Evolutionary conservation across 176 grass and related monocot species (phyloP).

Genomic region (Raddia guianensis): DNA sequence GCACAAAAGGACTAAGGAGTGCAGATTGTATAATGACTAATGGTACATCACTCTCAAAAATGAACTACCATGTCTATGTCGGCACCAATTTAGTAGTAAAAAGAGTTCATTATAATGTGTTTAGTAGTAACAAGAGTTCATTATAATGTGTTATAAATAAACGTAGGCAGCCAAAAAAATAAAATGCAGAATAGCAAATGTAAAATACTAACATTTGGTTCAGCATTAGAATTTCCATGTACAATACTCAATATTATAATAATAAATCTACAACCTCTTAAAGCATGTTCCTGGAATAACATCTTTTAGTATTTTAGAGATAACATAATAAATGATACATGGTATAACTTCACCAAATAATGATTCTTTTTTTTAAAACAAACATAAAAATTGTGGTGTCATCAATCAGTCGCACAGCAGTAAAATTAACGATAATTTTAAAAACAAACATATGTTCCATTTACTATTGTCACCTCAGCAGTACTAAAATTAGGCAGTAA

Average conservation of each 20-base stretch:
- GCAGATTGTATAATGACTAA: not conserved
- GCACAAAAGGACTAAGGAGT: not conserved
- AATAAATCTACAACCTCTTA: not conserved
- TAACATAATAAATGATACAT: not conserved
- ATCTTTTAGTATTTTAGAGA: conserved; percentile 5
- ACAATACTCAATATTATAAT: not conserved
- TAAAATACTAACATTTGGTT: conserved; percentile 12
- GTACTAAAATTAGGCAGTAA: conserved; percentile 53
- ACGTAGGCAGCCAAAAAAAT: not conserved
- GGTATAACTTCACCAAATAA: conserved; percentile 31
- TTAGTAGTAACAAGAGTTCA: not conserved
- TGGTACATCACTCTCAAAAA: not conserved
- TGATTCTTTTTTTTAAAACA: not conserved
- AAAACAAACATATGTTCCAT: conserved; percentile 25
- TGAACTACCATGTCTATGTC: not conserved
- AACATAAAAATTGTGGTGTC: conserved; percentile 10
- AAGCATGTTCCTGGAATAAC: not conserved
- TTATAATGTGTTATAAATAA: conserved; percentile 14
- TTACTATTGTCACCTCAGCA: conserved; percentile 61
- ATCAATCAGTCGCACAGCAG: conserved; percentile 1
- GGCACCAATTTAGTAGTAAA: not conserved
- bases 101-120: not conserved
- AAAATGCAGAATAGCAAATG: conserved; percentile 14
- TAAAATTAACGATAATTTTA: conserved; percentile 33
- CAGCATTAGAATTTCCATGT: not conserved